Evolutionary conservation across 2,329 filamentous ascomycete genomes (phyloP).

Genomic region (Mariannaea sp.): DNA sequence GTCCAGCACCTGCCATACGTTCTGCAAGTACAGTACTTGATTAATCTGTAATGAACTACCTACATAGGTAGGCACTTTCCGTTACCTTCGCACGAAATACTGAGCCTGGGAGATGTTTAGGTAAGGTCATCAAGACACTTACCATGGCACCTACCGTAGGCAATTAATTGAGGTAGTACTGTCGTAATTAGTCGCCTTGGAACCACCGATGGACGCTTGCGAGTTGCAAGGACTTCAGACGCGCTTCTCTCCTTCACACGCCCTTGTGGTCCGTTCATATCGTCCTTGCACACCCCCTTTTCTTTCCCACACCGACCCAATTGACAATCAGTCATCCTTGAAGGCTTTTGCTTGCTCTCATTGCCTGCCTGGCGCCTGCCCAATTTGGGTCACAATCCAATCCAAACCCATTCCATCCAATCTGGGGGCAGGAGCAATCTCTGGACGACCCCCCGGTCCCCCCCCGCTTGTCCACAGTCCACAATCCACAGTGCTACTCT

Average conservation of each 20-base stretch:
- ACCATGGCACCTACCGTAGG: too few relatives aligned
- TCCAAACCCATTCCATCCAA: constrained; percentile 3
- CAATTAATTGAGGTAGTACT: too few relatives aligned
- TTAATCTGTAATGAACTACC: too few relatives aligned
- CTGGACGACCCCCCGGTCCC: constrained; percentile 19
- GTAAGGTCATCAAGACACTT: too few relatives aligned
- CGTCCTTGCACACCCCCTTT: not conserved
- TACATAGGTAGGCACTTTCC: too few relatives aligned
- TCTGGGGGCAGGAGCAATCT: constrained; percentile 24
- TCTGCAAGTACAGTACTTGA: too few relatives aligned
- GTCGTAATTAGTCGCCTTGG: too few relatives aligned
- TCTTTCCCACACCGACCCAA: constrained; percentile 3
- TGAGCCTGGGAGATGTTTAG: too few relatives aligned
- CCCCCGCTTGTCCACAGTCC: constrained; percentile 15
- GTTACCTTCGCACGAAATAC: too few relatives aligned
- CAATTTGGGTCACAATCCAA: constrained; percentile 17
- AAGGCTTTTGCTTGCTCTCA: not conserved
- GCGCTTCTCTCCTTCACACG: not conserved
- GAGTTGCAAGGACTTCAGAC: too few relatives aligned
- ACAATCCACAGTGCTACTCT: not conserved
- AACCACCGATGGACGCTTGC: too few relatives aligned
- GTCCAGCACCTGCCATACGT: too few relatives aligned
- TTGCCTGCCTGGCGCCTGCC: constrained; percentile 14
- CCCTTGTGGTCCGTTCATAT: not conserved
- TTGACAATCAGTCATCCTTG: not conserved